Base-by-base conservation (phyloP, 2,329 filamentous ascomycete species). In the Ceratocystis albifundus region DNA sequence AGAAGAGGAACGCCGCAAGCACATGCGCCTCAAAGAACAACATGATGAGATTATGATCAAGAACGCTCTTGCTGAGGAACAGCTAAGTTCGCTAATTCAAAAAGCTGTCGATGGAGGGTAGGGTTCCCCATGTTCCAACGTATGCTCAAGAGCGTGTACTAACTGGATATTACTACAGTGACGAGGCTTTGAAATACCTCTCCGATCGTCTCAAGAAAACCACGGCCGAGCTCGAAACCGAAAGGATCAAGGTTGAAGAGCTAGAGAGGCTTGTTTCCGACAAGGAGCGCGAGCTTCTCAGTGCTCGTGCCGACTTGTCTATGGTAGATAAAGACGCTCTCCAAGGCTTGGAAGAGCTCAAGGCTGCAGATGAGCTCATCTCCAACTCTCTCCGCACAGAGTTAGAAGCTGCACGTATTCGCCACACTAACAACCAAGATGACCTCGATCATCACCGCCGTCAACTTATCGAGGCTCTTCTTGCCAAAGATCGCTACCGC, bases 401-500 rank as follows among this genome's bases (percentile, higher is more conserved):
- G 71, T 78, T 87, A 45, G 79, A 84, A 64, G 76, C 78, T 32
- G 76, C 83, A 69, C 79, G 83, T 69, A 78, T 76, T 68, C 80
- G 83, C 70, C 76, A 80, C 69, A 78, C 78, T 66, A 74, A 76
- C 65, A 74, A 80, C 62, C 77, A 75, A 68, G 75, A 78, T 65
- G 82, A 86, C 72, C 77, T 78, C 62, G 82, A 85, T 65, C 77
- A 80, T 68, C 79, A 83, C 71, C 82, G 84, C 74, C 78, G 79
- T 61, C 83, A 86, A 71, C 78, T 87, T 28, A 78, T 86, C 70
- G 79, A 83, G 50, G 80, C 82, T 57, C 77, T 86, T 20, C 76
- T 86, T 59, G 79, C 80, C 69, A 86, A 86, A 72, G 83, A 86
- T 68, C 80, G 81, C 73, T 76, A 85, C 65, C 79, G 81, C 65